Conservation (phyloP, 331 rosid genomes). For the Malus hybrid region DNA sequence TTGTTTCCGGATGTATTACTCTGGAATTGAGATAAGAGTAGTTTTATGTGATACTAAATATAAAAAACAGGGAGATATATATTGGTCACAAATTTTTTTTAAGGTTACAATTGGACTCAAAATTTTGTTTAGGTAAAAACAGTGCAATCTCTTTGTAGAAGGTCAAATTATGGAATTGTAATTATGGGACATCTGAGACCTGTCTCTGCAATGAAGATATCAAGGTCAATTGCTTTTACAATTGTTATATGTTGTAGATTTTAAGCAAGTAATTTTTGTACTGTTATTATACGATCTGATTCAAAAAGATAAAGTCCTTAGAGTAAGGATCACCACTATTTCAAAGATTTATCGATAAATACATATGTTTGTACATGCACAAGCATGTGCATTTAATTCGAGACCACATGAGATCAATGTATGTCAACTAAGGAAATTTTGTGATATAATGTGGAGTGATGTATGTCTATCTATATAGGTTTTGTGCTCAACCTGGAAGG, state of each 20-base stretch:
- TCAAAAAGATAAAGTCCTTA: not conserved
- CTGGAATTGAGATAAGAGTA: not conserved
- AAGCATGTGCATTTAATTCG: not conserved
- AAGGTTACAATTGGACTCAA: too few species aligned
- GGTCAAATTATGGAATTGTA: not conserved
- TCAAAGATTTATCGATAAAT: not conserved
- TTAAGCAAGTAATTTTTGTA: not conserved
- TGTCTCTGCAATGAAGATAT: not conserved
- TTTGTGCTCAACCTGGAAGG: conserved; percentile 90
- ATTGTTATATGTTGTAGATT: not conserved
- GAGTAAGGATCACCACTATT: not conserved
- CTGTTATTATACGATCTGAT: not conserved
- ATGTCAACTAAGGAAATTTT: not conserved
- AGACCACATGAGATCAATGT: not conserved
- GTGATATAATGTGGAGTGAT: not conserved
- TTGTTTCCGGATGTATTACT: not conserved
- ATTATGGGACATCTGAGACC: not conserved
- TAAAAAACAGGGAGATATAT: not conserved
- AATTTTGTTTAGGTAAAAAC: too few species aligned
- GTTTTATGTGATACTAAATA: not conserved
- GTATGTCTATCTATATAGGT: conserved; percentile 32
- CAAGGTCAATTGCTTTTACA: not conserved
- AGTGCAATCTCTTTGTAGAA: too few species aligned
- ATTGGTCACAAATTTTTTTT: not conserved
- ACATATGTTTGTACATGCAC: too few species aligned